Evolutionary conservation across 371 early-diverging fungal species (phyloP), one percentile per base, ranked within the genome.

Genomic region (Saksenaea oblongispora): DNA sequence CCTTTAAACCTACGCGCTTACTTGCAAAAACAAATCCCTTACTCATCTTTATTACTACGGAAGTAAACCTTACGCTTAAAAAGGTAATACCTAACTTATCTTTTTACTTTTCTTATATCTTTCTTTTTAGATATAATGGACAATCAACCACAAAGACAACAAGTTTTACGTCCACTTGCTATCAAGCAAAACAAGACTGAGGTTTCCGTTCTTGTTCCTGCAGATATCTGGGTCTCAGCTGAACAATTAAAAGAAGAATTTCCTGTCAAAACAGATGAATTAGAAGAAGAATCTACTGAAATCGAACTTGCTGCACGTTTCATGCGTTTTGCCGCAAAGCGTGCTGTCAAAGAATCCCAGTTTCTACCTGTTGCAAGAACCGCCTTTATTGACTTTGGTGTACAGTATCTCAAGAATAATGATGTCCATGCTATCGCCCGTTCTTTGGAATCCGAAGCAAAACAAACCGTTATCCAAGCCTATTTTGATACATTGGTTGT

Each of bases 191-290:
- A 87, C 71, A 80, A 87, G 51, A 85, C 88, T 59, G 94, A 96
- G 72, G 84, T 93, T 66, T 85, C 93, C 39, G 88, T 96, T 64
- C 82, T 93, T 55, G 88, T 95, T 10, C 93, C 94, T 64, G 84
- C 89, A 64, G 87, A 88, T 71, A 88, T 91, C 66, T 96, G 95
- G 95, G 92, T 91, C 15, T 84, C 89, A 41, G 96, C 96, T 61
- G 96, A 96, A 74, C 90, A 89, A 66, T 78, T 94, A 56, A 86
- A 91, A 55, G 96, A 96, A 76, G 87, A 87, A 67, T 91, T 92
- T 67, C 76, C 80, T 56, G 71, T 70, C 27, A 68, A 66, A 18
- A 53, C 79, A 44, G 78, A 76, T 36, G 80, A 75, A 56, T 86
- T 83, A 62, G 80, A 77, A 22, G 82, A 76, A 65, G 82, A 82